These are phyloP conservation scores for Oenanthe javanica DNA, from an alignment of 140 eudicot genomes.

Conservation along the genomic window DNA sequence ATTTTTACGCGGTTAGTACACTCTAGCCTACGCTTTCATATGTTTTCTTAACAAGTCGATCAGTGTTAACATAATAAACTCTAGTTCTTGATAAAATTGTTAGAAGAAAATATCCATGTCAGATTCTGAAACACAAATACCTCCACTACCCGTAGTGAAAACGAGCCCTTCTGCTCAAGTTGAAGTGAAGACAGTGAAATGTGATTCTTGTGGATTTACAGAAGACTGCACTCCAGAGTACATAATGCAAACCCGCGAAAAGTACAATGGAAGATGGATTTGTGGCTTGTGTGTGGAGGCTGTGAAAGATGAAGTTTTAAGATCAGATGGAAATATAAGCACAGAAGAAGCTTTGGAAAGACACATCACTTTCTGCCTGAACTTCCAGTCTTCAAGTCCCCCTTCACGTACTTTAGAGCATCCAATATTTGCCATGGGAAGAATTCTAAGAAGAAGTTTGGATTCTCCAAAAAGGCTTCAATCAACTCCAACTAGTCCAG, in stretches of 20 bases:
- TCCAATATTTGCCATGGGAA: constrained; percentile 14
- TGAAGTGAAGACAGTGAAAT: constrained; percentile 15
- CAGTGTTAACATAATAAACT: not conserved
- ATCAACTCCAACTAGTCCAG: constrained; percentile 16
- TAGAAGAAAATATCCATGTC: not conserved
- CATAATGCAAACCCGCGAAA: constrained; percentile 18
- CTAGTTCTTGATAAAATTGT: not conserved
- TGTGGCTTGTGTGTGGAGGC: constrained; percentile 33
- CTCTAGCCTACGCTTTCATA: not conserved
- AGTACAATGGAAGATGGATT: constrained; percentile 25
- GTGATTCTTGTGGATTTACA: constrained; percentile 27
- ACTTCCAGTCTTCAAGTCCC: constrained; percentile 7
- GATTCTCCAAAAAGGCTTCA: constrained; percentile 9
- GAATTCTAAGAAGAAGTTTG: constrained; percentile 13
- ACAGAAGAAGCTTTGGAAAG: constrained; percentile 29
- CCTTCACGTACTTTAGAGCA: constrained; percentile 2
- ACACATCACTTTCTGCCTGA: constrained; percentile 11
- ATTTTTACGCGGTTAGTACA: not conserved
- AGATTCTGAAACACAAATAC: constrained; percentile 8
- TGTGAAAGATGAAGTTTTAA: constrained; percentile 16
- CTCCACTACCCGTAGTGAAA: not conserved
- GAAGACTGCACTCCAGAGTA: constrained; percentile 30
- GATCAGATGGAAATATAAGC: constrained; percentile 14
- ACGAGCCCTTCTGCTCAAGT: not conserved
- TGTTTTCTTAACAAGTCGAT: not conserved